Conservation (phyloP, 2,329 filamentous ascomycete genomes). For the Penicillium decumbens region DNA sequence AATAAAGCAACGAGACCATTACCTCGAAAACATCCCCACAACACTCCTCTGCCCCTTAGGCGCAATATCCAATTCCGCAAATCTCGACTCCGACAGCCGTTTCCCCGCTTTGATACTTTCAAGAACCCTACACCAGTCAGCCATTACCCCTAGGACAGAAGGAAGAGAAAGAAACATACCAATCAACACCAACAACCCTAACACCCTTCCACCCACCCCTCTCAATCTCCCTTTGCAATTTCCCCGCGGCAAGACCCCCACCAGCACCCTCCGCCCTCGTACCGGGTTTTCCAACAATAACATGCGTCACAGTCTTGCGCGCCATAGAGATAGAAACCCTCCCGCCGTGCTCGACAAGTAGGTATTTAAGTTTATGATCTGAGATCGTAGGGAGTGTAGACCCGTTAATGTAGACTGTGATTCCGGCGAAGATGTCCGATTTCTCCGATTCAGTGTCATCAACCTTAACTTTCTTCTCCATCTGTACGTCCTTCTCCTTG, state of each 20-base stretch:
- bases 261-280: constrained; percentile 53
- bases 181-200: constrained; percentile 76
- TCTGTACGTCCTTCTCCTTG: constrained; percentile 8
- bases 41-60: constrained; percentile 62
- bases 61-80: constrained; percentile 60
- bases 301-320: constrained; percentile 73
- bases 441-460: background rate
- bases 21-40: constrained; percentile 46
- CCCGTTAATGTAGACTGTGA: constrained; percentile 81
- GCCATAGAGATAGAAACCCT: constrained; percentile 65
- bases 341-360: constrained; percentile 71
- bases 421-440: constrained; percentile 60
- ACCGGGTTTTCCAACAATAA: constrained; percentile 66
- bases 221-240: constrained; percentile 75
- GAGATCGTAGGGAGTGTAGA: constrained; percentile 76
- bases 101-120: constrained; percentile 74
- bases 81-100: constrained; percentile 69
- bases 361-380: constrained; percentile 77
- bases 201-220: constrained; percentile 63
- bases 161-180: constrained; percentile 49
- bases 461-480: constrained; percentile 10
- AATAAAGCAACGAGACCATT: background rate
- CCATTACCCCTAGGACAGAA: constrained; percentile 15
- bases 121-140: constrained; percentile 57
- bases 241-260: constrained; percentile 69